Base-by-base conservation (phyloP, 164 flowering plant genomes). In the Kalanchoe fedtschenkoi region DNA sequence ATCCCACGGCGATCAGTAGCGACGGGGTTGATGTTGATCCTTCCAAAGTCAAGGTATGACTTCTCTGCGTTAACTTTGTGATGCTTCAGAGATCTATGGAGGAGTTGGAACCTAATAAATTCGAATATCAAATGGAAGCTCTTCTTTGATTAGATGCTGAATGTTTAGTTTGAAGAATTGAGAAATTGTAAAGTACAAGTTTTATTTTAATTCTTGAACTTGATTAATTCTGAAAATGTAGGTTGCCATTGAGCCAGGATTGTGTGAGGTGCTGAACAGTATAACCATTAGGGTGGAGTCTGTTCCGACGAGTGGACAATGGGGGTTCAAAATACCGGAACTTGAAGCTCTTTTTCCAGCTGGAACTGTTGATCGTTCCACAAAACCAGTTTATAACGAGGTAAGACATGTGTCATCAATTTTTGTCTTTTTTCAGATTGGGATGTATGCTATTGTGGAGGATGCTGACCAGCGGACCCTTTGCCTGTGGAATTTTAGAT, bases 241-340 rank as follows among this genome's bases (percentile, higher is more conserved):
- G 95, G 96, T 80, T 16, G 83, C 98, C 15, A 74, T 93, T 58
- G 97, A 93, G 63, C 84, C 71, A 69, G 98, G 97, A 30, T 68
- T 89, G 39, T 89, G 92, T 70, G 98, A 93, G 74, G 75, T 80
- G 76, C 43, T 93, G 72, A 83, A 74, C 67, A 68, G 54, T 60
- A 64, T 66, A 62, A 91, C 92, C 19, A 85, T 88, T 32, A 71
- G 82, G 22, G 39, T 24, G 46, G 60, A 69, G 2, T 8, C 67
- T 41, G 76, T 78, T 53, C 97, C 97, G 13, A 76, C 81, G 67
- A 81, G 89, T 74, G 90, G 84, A n/a, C 62, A 78, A 0, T 89
- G 86, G 75, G 74, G 75, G 24, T 83, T 85, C 66, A 65, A 74
- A 24, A 58, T 78, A 21, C 38, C 89, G n/a, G 77, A 88, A 53